These are phyloP conservation scores for Nectriaceae sp. DNA, from an alignment of 2,329 filamentous ascomycete species.

Conservation along the genomic window DNA sequence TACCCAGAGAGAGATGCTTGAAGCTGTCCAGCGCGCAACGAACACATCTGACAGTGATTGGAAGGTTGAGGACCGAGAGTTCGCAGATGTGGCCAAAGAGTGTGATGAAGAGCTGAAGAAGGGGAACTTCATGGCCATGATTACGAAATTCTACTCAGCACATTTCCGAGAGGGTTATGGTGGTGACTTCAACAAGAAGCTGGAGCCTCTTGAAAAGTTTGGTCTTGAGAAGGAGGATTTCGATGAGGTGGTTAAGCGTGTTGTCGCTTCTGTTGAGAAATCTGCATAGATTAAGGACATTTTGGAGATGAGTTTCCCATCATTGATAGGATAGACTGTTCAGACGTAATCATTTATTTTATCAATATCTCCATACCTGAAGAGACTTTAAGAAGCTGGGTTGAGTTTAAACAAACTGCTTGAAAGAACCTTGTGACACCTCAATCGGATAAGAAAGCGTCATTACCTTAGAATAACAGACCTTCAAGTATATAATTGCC, in stretches of 20 bases:
- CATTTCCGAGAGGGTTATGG: conserved; percentile 33
- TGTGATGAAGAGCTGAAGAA: conserved; percentile 15
- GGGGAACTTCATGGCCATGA: conserved; percentile 21
- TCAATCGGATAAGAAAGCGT: no score
- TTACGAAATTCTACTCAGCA: conserved; percentile 27
- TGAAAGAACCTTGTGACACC: no score
- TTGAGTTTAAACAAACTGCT: no score
- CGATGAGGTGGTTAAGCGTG: conserved; percentile 26
- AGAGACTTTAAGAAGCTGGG: no score
- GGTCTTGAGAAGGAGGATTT: conserved; percentile 31
- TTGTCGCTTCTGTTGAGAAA: conserved; percentile 3
- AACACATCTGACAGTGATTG: conserved; percentile 55
- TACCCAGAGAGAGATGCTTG: conserved; percentile 64
- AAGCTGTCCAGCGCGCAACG: conserved; percentile 58
- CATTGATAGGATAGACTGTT: no score
- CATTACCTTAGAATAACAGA: no score
- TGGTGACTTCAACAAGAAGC: conserved; percentile 34
- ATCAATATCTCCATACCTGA: no score
- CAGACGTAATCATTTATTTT: no score
- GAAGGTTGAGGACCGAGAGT: conserved; percentile 12
- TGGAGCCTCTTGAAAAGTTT: conserved; percentile 28
- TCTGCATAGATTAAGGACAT: background rate
- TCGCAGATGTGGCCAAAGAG: conserved; percentile 10
- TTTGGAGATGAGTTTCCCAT: background rate
- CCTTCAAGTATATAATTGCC: no score